Conservation (phyloP, 495 filamentous ascomycete genomes). For the Sabuloglossum arenarium region DNA sequence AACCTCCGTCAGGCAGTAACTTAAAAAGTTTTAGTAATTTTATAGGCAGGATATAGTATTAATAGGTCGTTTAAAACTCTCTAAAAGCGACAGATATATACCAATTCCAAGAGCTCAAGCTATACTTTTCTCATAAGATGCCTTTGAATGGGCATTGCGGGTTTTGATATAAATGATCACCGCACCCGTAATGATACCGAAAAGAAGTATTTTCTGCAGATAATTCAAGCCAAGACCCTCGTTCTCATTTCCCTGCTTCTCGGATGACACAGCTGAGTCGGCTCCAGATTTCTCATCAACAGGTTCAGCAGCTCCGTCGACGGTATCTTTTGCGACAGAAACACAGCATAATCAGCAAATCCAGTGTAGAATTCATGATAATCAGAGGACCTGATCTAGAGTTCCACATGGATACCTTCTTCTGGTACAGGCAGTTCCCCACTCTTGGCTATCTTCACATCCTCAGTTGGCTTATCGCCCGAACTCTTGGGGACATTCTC, state of each 20-base stretch:
- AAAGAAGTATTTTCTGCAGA: slow-evolving; percentile 22
- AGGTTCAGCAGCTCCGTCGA: slow-evolving; percentile 5
- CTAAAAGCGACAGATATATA: slow-evolving; percentile 1
- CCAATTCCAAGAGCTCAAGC: slow-evolving; percentile 12
- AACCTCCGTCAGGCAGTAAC: neutral
- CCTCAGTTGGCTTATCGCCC: slow-evolving; percentile 52
- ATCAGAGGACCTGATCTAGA: slow-evolving; percentile 35
- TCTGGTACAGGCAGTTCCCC: slow-evolving; percentile 72
- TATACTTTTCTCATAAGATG: slow-evolving; percentile 21
- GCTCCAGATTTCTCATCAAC: slow-evolving; percentile 3
- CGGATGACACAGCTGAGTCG: slow-evolving; percentile 6
- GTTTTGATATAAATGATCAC: slow-evolving; percentile 20
- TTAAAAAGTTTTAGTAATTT: neutral
- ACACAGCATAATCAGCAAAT: slow-evolving; percentile 20
- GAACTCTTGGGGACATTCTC: slow-evolving; percentile 51
- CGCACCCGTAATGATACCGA: slow-evolving; percentile 21
- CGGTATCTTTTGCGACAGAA: slow-evolving; percentile 9
- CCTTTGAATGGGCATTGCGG: slow-evolving; percentile 6
- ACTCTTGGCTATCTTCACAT: slow-evolving; percentile 82
- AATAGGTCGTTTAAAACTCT: neutral
- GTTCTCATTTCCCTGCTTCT: slow-evolving; percentile 12
- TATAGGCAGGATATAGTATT: too few relatives aligned
- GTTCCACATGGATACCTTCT: slow-evolving; percentile 97
- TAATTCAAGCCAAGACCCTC: slow-evolving; percentile 13
- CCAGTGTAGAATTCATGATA: slow-evolving; percentile 12